Evolutionary conservation across 768 basidiomycete species (phyloP).

Genomic region (Dacryopinax primogenitus): DNA sequence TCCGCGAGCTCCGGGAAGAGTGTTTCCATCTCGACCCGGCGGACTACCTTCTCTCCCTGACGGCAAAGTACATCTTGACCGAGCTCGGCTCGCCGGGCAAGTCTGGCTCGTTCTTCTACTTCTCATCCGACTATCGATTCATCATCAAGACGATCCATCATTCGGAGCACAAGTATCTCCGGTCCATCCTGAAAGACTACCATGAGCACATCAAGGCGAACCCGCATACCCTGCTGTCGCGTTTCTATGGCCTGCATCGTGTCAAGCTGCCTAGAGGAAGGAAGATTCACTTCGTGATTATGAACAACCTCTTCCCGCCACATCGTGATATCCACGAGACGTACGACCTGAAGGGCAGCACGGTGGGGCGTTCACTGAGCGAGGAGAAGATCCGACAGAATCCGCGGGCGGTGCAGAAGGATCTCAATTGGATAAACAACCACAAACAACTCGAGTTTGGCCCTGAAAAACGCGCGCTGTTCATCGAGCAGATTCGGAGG

Average conservation of each 20-base stretch:
- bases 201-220: slow-evolving; percentile 75
- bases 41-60: slow-evolving; percentile 92
- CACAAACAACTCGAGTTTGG: slow-evolving; percentile 72
- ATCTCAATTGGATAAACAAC: slow-evolving; percentile 89
- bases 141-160: slow-evolving; percentile 99
- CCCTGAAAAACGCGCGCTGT: slow-evolving; percentile 81
- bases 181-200: slow-evolving; percentile 70
- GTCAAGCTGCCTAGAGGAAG: slow-evolving; percentile 87
- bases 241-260: slow-evolving; percentile 94
- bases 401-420: slow-evolving; percentile 82
- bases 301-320: slow-evolving; percentile 98
- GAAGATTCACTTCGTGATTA: slow-evolving; percentile 99
- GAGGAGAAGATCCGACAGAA: slow-evolving; percentile 69
- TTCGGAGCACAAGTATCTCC: slow-evolving; percentile 85
- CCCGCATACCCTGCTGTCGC: slow-evolving; percentile 83
- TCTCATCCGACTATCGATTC: slow-evolving; percentile 95
- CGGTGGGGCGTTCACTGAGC: slow-evolving; percentile 74
- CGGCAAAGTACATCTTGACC: slow-evolving; percentile 93
- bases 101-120: slow-evolving; percentile 98
- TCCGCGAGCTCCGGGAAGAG: slow-evolving; percentile 87
- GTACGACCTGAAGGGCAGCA: slow-evolving; percentile 91
- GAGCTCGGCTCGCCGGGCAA: slow-evolving; percentile 97
- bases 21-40: slow-evolving; percentile 92
- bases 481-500: slow-evolving; percentile 80
- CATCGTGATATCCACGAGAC: slow-evolving; percentile 97